Conservation (phyloP, 768 basidiomycete genomes). For the Tulasnella sp. region DNA sequence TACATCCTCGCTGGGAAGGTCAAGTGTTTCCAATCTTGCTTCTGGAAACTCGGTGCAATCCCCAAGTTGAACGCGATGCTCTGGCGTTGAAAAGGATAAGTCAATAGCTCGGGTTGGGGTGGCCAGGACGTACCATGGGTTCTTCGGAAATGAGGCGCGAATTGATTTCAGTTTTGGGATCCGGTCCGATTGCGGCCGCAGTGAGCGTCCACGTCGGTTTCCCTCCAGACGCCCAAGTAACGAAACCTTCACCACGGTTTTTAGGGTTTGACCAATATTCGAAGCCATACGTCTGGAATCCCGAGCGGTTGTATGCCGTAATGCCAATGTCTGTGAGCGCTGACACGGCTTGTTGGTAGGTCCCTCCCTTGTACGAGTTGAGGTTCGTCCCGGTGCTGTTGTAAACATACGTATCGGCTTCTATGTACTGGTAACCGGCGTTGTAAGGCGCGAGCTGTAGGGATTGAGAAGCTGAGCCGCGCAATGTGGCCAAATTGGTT, state of each 20-base stretch:
- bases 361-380: slow-evolving; percentile 41
- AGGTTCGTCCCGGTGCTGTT: slow-evolving; percentile 38
- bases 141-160: slow-evolving; percentile 71
- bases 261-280: slow-evolving; percentile 74
- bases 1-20: slow-evolving; percentile 69
- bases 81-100: slow-evolving; percentile 28
- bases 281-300: slow-evolving; percentile 53
- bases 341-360: slow-evolving; percentile 60
- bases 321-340: slow-evolving; percentile 46
- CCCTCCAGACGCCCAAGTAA: slow-evolving; percentile 70
- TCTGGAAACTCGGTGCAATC: slow-evolving; percentile 64
- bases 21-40: slow-evolving; percentile 56
- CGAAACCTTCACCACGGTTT: slow-evolving; percentile 52
- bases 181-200: slow-evolving; percentile 53
- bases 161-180: slow-evolving; percentile 43
- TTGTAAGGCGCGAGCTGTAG: slow-evolving; percentile 74
- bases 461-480: slow-evolving; percentile 67
- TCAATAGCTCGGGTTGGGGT: not conserved
- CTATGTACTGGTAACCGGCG: slow-evolving; percentile 48
- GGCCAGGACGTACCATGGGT: slow-evolving; percentile 62
- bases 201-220: slow-evolving; percentile 59
- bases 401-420: slow-evolving; percentile 40
- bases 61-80: slow-evolving; percentile 79
- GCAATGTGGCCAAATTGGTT: slow-evolving; percentile 37
- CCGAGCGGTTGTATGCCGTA: slow-evolving; percentile 41